Percentiles rank a stretch among this genome's conserved stretches.
phyloP scores from a whole-genome alignment of 2,329 filamentous ascomycete species.

The Hymenoscyphus salicellus region DNA sequence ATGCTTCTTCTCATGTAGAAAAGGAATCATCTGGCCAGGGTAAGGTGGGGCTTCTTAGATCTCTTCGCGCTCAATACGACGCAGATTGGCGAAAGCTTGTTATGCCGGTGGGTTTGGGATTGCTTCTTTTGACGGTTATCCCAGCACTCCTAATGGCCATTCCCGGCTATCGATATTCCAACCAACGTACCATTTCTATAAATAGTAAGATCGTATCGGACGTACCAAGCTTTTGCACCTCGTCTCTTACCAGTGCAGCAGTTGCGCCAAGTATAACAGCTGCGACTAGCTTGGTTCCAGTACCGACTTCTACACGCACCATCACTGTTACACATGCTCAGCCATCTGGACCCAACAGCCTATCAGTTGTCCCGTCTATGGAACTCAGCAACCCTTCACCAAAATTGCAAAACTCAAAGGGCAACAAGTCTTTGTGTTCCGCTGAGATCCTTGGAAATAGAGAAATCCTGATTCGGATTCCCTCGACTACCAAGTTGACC shows the following conservation, averaged over 20 bases:
- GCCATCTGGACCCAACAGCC: conserved; percentile 36
- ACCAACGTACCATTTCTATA: conserved; percentile 32
- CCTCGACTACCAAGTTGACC: conserved; percentile 47
- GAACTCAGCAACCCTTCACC: conserved; percentile 32
- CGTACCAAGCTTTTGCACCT: conserved; percentile 26
- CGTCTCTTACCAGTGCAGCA: conserved; percentile 23
- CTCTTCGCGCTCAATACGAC: conserved; percentile 20
- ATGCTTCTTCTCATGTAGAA: conserved; percentile 20
- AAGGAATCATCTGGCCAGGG: conserved; percentile 23
- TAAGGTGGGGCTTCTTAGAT: conserved; percentile 20
- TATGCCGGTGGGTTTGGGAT: conserved; percentile 24
- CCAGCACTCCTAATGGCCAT: conserved; percentile 23
- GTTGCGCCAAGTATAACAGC: conserved; percentile 23
- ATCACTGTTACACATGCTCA: conserved; percentile 37
- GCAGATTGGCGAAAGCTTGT: conserved; percentile 27
- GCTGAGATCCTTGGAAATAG: conserved; percentile 46
- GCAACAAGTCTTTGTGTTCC: conserved; percentile 41
- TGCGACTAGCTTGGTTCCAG: conserved; percentile 26
- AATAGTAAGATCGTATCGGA: conserved; percentile 35
- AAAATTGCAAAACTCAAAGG: conserved; percentile 18
- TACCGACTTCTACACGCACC: conserved; percentile 33
- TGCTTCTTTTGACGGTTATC: conserved; percentile 30
- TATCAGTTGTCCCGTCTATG: conserved; percentile 44
- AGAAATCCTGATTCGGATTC: conserved; percentile 54
- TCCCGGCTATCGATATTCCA: conserved; percentile 24